phyloP scores from a whole-genome alignment of 495 filamentous ascomycete species.

The Clavariopsis aquatica region DNA sequence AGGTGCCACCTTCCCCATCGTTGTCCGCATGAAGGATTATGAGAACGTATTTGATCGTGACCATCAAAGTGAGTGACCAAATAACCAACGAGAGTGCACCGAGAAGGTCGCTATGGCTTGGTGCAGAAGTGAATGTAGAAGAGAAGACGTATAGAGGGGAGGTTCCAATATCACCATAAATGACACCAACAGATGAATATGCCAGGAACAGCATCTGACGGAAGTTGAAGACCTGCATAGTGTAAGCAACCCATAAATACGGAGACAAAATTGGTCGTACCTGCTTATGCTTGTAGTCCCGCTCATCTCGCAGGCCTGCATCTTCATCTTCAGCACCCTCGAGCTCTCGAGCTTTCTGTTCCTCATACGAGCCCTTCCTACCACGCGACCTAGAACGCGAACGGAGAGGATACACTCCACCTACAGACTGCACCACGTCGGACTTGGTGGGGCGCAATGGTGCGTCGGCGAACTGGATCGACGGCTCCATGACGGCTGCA shows the following conservation, averaged over 20 bases:
- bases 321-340: constrained; percentile 35
- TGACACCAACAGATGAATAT: constrained; percentile 70
- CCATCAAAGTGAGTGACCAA: constrained; percentile 72
- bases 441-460: constrained; percentile 8
- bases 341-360: constrained; percentile 2
- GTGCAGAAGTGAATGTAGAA: constrained; percentile 63
- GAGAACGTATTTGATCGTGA: constrained; percentile 71
- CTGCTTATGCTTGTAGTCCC: constrained; percentile 39
- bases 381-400: constrained; percentile 23
- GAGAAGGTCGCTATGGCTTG: constrained; percentile 62
- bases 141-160: constrained; percentile 73
- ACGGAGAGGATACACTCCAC: constrained; percentile 29
- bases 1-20: constrained; percentile 77
- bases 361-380: constrained; percentile 15
- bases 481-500: constrained; percentile 14
- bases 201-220: constrained; percentile 51
- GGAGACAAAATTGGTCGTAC: constrained; percentile 6
- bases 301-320: constrained; percentile 33
- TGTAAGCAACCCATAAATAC: not conserved
- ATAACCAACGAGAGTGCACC: constrained; percentile 72
- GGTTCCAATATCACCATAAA: constrained; percentile 78
- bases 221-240: constrained; percentile 31
- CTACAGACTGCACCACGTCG: constrained; percentile 6
- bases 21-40: constrained; percentile 72
- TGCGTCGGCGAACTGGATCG: constrained; percentile 22